phyloP scores from a whole-genome alignment of 306 rosid genomes.

The Vigna unguiculata region DNA sequence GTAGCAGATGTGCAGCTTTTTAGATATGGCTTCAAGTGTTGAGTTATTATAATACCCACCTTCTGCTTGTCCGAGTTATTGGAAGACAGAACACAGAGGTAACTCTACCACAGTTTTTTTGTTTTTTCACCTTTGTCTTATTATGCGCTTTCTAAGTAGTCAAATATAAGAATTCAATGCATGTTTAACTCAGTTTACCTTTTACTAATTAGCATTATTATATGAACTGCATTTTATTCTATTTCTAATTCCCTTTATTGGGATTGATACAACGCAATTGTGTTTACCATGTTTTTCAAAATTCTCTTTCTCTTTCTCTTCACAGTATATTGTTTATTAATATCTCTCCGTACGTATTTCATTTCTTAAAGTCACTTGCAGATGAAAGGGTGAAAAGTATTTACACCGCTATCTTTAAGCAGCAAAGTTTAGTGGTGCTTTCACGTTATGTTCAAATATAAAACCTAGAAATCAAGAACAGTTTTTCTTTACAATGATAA shows the following conservation, averaged over 20 bases:
- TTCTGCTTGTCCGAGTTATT: conserved; percentile 38
- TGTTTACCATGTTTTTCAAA: conserved; percentile 26
- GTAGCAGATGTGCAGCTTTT: conserved; percentile 47
- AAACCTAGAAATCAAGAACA: neutral
- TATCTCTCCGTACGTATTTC: conserved; percentile 4
- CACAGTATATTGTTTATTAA: neutral
- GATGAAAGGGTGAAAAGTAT: neutral
- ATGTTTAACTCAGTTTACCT: neutral
- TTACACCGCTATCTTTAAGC: neutral
- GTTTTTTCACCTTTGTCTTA: neutral
- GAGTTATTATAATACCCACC: conserved; percentile 35
- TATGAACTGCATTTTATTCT: neutral
- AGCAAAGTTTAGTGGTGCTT: conserved; percentile 29
- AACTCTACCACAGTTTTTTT: conserved; percentile 14
- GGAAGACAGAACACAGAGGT: conserved; percentile 38
- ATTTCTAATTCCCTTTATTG: conserved; percentile 17
- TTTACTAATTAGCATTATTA: neutral
- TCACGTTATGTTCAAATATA: neutral
- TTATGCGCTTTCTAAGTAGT: conserved; percentile 14
- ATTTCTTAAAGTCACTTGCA: conserved; percentile 12
- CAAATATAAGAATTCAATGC: conserved; percentile 28
- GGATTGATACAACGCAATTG: conserved; percentile 37
- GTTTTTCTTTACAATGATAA: neutral
- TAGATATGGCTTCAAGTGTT: conserved; percentile 21
- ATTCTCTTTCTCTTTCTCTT: neutral